Base-by-base conservation (phyloP, 2,329 filamentous ascomycete species). In the Blastomyces parvus region DNA sequence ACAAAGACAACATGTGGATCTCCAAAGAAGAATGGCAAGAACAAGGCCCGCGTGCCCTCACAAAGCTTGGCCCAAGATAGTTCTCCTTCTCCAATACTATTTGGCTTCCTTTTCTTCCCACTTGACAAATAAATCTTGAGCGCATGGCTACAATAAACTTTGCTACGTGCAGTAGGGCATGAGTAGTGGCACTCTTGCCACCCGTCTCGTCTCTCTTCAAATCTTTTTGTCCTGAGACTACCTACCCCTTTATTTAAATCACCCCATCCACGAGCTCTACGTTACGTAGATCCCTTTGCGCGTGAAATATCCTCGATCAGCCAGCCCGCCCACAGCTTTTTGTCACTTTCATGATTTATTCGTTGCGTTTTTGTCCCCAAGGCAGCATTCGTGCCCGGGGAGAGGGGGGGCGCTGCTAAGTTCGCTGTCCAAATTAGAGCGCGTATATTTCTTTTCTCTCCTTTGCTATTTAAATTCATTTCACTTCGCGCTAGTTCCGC, bases 1-100 rank as follows among this genome's bases (percentile, higher is more conserved):
- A 97, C 79, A 97, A 97, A 81, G 91, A 97, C 77, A 89, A 88
- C 76, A 97, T 97, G 94, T 99, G 94, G 94, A 92, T 99, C 73
- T 89, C 88, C 70, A 96, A 96, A 83, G 84, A 89, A 72, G 94
- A 99, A 79, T 99, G 94, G 94, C 85, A 94, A 73, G 94, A 99
- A 79, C 88, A 97, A 75, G 94, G 94, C 48, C 75, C 88, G 46
- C 84, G 88, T 64, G 87, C 89, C 65, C 79, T 99, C 73, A 90
- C 95, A 80, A 99, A 97, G 83, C 82, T 99, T 71, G 94, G 94
- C 17, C 90, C 91, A 60, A 87, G 93, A 84, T 94, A 83, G 74
- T 38, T 53, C 11, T 17, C 14, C 38, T 58, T 17, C 2, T 36
- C 9, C 27, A 55, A 57, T 40, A 36, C 40, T 40, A 50, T 50